Base-by-base conservation (phyloP, 768 basidiomycete genomes). In the Austroboletus festivus region DNA sequence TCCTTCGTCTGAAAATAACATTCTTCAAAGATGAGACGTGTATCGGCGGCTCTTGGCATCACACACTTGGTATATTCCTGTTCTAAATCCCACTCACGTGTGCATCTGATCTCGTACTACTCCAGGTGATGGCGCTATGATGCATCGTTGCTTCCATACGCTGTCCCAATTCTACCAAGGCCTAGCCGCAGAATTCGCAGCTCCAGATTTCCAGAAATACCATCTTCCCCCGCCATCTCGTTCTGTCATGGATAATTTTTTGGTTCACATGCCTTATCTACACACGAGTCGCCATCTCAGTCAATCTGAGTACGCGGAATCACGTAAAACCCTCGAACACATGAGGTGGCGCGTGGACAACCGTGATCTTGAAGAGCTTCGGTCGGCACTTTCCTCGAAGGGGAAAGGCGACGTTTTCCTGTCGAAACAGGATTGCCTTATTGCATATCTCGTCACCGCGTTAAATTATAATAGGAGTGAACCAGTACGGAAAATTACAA, bases 1-100 rank as follows among this genome's bases (percentile, higher is more conserved):
- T 58, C 18, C 51, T 59, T 20, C 55, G 57, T 20, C 40, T 63
- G 24, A 68, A 65, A 38, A 12, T 67, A 18, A 55, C 53, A 2
- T 22, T 65, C 1, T 48, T 63, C 16, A 24, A 44, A 6, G 15
- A 37, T 1, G 53, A 62, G 28, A 65, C 61, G 2, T 51, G 52
- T 19, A 50, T 67, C 23, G 67, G 59, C 11, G 44, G 59, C 6
- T 59, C 64, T 3, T 67, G 65, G 67, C 46, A 65, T 37, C 67
- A 66, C 46, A 52, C 55, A 11, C 62, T 68, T 8, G 67, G 67
- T 64, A n/a, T n/a, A n/a, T 45, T 16, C 9, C 11, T 43, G 11
- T 30, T 40, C 9, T 11, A 28, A 21, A 15, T 28, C 9, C 4
- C 5, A 31, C 10, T 11, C 23, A n/a, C 21, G 13, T 10, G n/a